phyloP scores from a whole-genome alignment of 345 rosid genomes.

The Euclidium syriacum region DNA sequence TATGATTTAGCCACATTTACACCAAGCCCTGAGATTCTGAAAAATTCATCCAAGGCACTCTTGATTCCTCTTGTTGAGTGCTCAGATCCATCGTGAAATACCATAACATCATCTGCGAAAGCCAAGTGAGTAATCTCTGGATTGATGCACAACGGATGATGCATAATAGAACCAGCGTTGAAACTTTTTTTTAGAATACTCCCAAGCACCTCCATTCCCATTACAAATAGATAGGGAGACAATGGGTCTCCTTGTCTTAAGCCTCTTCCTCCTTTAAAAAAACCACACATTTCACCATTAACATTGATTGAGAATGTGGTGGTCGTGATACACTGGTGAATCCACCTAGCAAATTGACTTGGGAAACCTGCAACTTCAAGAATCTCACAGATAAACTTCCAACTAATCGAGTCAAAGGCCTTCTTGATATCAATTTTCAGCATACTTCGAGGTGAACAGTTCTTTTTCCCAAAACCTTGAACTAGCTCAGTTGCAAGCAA shows the following conservation, averaged over 20 bases:
- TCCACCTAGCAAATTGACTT: background rate
- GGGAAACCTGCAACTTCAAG: too few species aligned
- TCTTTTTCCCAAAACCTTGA: background rate
- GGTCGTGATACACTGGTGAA: background rate
- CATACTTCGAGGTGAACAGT: background rate
- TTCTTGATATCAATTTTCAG: background rate
- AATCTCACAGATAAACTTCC: background rate
- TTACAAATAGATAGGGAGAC: background rate
- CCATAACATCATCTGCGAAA: background rate
- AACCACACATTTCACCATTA: background rate
- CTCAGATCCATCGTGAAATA: background rate
- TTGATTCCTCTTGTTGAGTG: background rate
- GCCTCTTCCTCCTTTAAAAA: background rate
- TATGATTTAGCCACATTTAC: background rate
- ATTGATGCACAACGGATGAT: background rate
- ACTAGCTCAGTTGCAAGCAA: background rate
- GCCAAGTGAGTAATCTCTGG: background rate
- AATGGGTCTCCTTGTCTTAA: background rate
- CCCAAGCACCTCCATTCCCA: background rate
- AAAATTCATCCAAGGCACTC: fast-evolving
- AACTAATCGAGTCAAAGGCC: background rate
- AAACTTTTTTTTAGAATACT: background rate
- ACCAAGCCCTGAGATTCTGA: fast-evolving
- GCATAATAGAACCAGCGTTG: background rate
- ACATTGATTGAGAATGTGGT: background rate